phyloP scores from a whole-genome alignment of 306 rosid genomes.

The Hippophae tibetana region DNA sequence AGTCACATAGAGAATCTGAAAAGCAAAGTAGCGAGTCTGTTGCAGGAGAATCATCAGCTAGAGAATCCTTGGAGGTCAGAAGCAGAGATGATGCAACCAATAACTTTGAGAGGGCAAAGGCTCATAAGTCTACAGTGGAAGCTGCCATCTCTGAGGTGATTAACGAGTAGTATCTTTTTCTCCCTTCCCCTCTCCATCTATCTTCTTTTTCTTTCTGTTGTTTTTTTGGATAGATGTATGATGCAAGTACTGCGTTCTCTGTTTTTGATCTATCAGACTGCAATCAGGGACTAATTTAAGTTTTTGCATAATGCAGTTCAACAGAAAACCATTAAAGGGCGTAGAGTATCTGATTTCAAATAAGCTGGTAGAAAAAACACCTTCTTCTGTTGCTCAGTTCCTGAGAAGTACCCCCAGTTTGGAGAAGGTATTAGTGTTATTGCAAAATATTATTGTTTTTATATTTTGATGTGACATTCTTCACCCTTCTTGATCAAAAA shows the following conservation, averaged over 20 bases:
- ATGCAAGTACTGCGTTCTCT: background rate
- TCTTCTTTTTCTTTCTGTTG: slow-evolving; percentile 10
- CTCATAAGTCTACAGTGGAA: slow-evolving; percentile 93
- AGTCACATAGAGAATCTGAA: slow-evolving; percentile 49
- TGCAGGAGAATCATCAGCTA: slow-evolving; percentile 49
- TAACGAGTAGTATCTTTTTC: background rate
- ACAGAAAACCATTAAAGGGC: slow-evolving; percentile 81
- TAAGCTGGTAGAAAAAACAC: slow-evolving; percentile 78
- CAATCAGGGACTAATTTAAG: slow-evolving; percentile 32
- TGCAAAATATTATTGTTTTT: slow-evolving; percentile 7
- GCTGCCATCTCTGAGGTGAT: slow-evolving; percentile 82
- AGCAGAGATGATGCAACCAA: slow-evolving; percentile 58
- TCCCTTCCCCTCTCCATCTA: background rate
- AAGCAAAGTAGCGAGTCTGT: slow-evolving; percentile 29
- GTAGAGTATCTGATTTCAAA: slow-evolving; percentile 74
- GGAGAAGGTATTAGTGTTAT: slow-evolving; percentile 63
- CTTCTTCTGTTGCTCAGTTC: slow-evolving; percentile 87
- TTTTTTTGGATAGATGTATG: background rate
- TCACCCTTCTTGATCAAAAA: background rate
- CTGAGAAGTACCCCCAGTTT: slow-evolving; percentile 70
- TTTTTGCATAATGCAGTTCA: slow-evolving; percentile 60
- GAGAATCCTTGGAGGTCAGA: slow-evolving; percentile 60
- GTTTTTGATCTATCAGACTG: slow-evolving; percentile 9
- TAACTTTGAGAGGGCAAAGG: slow-evolving; percentile 90
- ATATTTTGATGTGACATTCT: slow-evolving; percentile 19